Conservation (phyloP, 1,284 basidiomycete species). For the Vanrija humicola region DNA sequence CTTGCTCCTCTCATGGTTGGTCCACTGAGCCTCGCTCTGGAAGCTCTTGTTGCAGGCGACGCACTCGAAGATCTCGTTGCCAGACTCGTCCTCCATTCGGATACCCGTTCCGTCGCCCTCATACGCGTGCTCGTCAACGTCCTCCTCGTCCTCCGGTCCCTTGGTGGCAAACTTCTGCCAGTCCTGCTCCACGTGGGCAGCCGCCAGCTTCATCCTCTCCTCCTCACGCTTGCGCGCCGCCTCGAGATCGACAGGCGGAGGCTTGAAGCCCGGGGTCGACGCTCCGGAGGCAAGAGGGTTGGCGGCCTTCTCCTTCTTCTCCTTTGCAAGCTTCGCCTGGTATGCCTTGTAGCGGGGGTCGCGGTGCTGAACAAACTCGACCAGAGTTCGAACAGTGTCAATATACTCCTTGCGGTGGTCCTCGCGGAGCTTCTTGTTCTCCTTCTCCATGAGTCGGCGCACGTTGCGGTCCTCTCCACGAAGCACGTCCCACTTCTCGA, state of each 20-base stretch:
- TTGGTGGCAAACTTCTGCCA: conserved; percentile 72
- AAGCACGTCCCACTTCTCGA: conserved; percentile 73
- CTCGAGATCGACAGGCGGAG: conserved; percentile 25
- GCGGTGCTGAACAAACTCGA: conserved; percentile 82
- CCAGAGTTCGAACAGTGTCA: conserved; percentile 80
- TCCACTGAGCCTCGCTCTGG: conserved; percentile 88
- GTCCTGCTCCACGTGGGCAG: conserved; percentile 56
- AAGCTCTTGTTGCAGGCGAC: conserved; percentile 93
- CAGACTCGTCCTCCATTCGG: conserved; percentile 30
- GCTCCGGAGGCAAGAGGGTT: not conserved
- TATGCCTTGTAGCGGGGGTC: conserved; percentile 86
- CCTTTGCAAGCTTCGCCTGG: conserved; percentile 54
- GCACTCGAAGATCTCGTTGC: conserved; percentile 68
- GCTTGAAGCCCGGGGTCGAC: conserved; percentile 12
- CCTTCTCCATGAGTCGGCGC: conserved; percentile 87
- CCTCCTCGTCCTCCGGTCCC: conserved; percentile 59
- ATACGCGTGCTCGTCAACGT: conserved; percentile 31
- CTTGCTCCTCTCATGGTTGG: conserved; percentile 92
- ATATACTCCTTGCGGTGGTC: conserved; percentile 88
- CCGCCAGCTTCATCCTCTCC: conserved; percentile 26
- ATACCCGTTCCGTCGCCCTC: conserved; percentile 35
- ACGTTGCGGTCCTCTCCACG: conserved; percentile 84
- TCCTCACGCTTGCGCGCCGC: conserved; percentile 23
- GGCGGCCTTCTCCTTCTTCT: conserved; percentile 11
- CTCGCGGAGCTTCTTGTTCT: conserved; percentile 88